Evolutionary conservation across 345 rosid genomes (phyloP).

Genomic region (Bruguiera parviflora): DNA sequence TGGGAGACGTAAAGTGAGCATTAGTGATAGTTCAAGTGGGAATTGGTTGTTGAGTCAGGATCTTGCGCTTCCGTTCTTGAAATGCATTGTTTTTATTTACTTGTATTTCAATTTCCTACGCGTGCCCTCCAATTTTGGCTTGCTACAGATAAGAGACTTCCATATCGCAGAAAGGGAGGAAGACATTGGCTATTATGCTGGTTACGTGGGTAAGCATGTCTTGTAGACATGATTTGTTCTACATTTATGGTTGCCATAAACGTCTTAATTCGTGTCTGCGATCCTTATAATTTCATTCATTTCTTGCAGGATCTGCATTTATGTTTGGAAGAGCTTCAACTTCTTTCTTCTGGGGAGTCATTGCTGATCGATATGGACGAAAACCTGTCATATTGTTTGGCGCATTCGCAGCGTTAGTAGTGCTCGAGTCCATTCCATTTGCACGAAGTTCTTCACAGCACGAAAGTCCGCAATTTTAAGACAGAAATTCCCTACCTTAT

Average conservation of each 20-base stretch:
- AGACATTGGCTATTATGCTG: conserved; percentile 77
- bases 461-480: not conserved
- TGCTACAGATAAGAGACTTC: conserved; percentile 57
- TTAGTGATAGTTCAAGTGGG: not conserved
- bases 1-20: too few relatives aligned
- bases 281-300: not conserved
- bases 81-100: too few relatives aligned
- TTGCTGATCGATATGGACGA: conserved; percentile 81
- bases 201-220: conserved; percentile 47
- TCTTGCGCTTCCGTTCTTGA: too few relatives aligned
- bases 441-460: not conserved
- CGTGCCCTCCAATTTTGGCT: not conserved
- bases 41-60: not conserved
- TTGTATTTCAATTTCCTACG: not conserved
- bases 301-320: conserved; percentile 60
- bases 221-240: not conserved
- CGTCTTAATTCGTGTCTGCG: not conserved
- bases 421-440: not conserved
- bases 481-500: not conserved
- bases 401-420: conserved; percentile 50
- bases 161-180: conserved; percentile 55
- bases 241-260: not conserved
- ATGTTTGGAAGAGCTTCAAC: conserved; percentile 88
- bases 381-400: conserved; percentile 64
- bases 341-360: conserved; percentile 64